These are phyloP conservation scores for Cladosporium sphaerospermum DNA, from an alignment of 2,329 filamentous ascomycete genomes.

Conservation along the genomic window DNA sequence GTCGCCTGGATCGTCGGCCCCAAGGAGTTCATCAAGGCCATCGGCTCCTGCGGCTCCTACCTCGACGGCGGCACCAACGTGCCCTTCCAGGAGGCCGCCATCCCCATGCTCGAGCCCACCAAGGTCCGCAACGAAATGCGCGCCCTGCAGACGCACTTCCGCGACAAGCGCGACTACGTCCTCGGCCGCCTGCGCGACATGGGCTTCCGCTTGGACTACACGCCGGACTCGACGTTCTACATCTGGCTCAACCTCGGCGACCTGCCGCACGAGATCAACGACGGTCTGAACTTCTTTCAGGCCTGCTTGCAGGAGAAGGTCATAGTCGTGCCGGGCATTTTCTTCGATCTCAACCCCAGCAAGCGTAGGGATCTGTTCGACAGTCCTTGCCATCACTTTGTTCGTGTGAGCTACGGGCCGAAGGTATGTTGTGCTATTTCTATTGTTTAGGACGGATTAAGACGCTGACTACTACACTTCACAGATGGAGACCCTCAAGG, in stretches of 20 bases:
- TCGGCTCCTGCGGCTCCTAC: conserved; percentile 75
- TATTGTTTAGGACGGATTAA: not conserved
- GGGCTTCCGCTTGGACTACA: conserved; percentile 72
- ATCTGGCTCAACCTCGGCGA: conserved; percentile 65
- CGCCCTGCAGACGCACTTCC: conserved; percentile 83
- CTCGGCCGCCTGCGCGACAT: conserved; percentile 72
- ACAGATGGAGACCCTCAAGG: conserved; percentile 65
- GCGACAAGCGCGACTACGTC: conserved; percentile 87
- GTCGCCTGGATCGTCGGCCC: conserved; percentile 94
- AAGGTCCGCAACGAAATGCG: conserved; percentile 81
- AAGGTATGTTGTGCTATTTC: conserved; percentile 31
- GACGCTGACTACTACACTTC: not conserved
- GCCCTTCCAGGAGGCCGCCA: conserved; percentile 88
- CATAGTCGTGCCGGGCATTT: conserved; percentile 94
- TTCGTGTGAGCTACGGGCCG: conserved; percentile 77
- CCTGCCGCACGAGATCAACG: conserved; percentile 74
- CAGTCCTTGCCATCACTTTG: conserved; percentile 85
- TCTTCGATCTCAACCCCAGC: conserved; percentile 92
- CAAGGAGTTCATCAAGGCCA: conserved; percentile 92
- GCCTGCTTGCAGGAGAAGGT: conserved; percentile 89
- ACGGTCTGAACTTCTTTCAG: conserved; percentile 95
- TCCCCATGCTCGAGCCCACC: conserved; percentile 83
- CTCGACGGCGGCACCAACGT: conserved; percentile 84
- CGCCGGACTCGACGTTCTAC: conserved; percentile 92
- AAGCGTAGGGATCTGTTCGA: conserved; percentile 88